These are phyloP conservation scores for Otatea glauca DNA, from an alignment of 176 grass and related monocot genomes.

Conservation along the genomic window DNA sequence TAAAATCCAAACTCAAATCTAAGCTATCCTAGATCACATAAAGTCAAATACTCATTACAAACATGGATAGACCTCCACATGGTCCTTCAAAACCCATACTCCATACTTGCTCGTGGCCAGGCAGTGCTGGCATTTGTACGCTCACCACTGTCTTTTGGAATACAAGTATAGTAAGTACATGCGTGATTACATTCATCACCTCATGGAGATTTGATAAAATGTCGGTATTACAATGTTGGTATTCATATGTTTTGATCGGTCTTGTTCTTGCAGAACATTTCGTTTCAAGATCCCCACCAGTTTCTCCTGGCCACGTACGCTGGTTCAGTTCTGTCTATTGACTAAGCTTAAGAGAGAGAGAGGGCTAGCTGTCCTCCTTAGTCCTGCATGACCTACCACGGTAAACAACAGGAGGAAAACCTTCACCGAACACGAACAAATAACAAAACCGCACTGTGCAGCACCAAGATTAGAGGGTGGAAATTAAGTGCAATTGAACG, in stretches of 20 bases:
- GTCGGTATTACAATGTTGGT: background rate
- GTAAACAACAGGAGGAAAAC: background rate
- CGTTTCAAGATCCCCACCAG: background rate
- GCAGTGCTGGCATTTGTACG: background rate
- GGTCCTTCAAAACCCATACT: no score
- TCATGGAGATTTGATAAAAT: background rate
- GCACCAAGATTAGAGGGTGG: background rate
- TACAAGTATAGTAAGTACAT: background rate
- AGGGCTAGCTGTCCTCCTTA: background rate
- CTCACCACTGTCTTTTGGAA: background rate
- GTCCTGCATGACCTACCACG: background rate
- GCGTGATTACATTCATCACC: constrained; percentile 1
- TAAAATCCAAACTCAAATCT: no score
- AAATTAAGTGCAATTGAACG: background rate
- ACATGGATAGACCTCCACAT: no score
- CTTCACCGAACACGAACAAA: background rate
- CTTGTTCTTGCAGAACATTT: background rate
- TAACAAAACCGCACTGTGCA: background rate
- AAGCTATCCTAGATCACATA: no score
- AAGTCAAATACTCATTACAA: no score
- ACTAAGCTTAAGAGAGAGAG: background rate
- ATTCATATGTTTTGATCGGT: background rate
- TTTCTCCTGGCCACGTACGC: background rate
- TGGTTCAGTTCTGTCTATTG: background rate
- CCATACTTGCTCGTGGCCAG: background rate